Conservation (phyloP, 2,329 filamentous ascomycete species). For the Diplodia seriata region DNA sequence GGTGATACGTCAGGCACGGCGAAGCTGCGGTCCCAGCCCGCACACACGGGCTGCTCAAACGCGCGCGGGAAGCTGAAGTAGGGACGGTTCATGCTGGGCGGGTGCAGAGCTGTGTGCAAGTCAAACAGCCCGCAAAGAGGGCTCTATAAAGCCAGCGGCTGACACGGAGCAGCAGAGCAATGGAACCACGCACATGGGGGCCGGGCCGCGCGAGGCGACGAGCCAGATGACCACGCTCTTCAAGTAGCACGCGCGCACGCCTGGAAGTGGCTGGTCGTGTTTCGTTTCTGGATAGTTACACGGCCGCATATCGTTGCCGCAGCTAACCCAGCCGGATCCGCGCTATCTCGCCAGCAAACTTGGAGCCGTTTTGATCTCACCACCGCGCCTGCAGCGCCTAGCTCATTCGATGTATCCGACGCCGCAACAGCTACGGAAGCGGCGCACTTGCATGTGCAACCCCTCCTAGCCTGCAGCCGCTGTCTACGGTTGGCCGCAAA, state of each 20-base stretch:
- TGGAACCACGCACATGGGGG: neutral
- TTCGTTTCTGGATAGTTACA: constrained; percentile 9
- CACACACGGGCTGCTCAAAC: constrained; percentile 24
- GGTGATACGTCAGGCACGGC: constrained; percentile 9
- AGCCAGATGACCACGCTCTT: constrained; percentile 24
- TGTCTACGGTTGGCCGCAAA: no score
- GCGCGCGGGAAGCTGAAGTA: constrained; percentile 21
- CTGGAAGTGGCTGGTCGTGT: constrained; percentile 14
- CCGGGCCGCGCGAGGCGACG: neutral
- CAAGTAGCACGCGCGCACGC: constrained; percentile 16
- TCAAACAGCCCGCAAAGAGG: neutral
- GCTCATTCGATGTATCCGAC: neutral
- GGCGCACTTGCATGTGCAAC: neutral
- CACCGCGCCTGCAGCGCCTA: constrained; percentile 18
- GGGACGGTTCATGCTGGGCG: constrained; percentile 21
- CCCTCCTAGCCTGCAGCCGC: no score
- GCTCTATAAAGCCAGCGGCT: constrained; percentile 9
- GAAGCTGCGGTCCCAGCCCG: constrained; percentile 8
- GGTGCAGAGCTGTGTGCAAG: neutral
- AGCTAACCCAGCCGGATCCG: neutral
- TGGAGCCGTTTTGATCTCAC: neutral
- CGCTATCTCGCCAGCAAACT: neutral
- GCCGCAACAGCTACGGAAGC: neutral
- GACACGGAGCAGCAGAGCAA: neutral
- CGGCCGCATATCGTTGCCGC: neutral